phyloP scores from a whole-genome alignment of 768 basidiomycete genomes.

The Astraeus odoratus region DNA sequence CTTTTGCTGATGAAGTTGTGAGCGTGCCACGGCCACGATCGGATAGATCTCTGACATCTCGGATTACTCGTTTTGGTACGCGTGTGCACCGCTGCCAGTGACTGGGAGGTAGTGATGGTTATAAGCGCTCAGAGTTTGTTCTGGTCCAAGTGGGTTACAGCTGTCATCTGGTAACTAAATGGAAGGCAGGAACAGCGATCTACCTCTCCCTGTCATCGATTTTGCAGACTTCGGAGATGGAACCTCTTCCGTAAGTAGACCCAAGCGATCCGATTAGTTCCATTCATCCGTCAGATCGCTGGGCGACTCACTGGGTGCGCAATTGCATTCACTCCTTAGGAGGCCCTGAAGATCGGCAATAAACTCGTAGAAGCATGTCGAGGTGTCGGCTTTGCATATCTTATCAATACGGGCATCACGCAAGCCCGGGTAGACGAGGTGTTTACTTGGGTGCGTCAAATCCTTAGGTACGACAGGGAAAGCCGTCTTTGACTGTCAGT shows the following conservation, averaged over 20 bases:
- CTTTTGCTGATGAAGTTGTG: no score
- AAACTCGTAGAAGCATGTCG: slow-evolving; percentile 13
- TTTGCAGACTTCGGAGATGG: slow-evolving; percentile 11
- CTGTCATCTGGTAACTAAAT: neutral
- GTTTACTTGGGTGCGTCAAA: slow-evolving; percentile 37
- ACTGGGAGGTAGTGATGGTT: no score
- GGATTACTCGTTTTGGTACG: neutral
- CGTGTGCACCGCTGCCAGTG: neutral
- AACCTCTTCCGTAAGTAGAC: slow-evolving; percentile 5
- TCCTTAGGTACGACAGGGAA: slow-evolving; percentile 1
- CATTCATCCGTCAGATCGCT: no score
- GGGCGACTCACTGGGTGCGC: neutral
- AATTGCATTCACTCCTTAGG: slow-evolving; percentile 4
- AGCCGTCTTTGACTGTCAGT: neutral
- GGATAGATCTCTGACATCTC: no score
- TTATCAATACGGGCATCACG: slow-evolving; percentile 36
- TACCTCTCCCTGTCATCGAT: slow-evolving; percentile 8
- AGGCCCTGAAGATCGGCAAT: slow-evolving; percentile 10
- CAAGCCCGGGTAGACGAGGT: slow-evolving; percentile 31
- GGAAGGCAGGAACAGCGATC: no score
- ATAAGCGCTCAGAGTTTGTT: neutral
- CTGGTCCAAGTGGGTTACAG: neutral
- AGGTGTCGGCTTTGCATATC: slow-evolving; percentile 41
- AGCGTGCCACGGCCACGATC: no score
- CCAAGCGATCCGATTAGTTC: no score